Evolutionary conservation across 208 protist species (phyloP), one percentile per base, ranked within the genome.

Genomic region (Acanthamoeba triangularis): DNA sequence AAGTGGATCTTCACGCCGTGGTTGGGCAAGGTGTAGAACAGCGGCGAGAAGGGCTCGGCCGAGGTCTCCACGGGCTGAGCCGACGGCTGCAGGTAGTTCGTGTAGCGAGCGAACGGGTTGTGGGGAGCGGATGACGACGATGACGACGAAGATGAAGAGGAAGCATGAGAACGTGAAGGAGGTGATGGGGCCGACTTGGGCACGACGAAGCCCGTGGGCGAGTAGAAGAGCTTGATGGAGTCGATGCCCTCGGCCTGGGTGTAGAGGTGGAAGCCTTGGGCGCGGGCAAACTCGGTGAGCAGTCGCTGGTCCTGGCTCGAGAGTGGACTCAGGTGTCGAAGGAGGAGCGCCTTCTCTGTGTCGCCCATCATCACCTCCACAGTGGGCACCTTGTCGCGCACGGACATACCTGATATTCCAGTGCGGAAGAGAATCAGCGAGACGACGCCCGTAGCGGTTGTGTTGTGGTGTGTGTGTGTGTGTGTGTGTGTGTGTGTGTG

Each of bases 291-390:
- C 6, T 90, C 84, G n/a, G 23, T 25, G 35, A 90, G 84, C 18
- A 69, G 49, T 14, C 65, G 23, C 84, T 59, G n/a, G 41, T 90
- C 84, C 5, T 28, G 7, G n/a, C 20, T 7, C 3, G 84, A 49
- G 16, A 90, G 35, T 3, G 84, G 84, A 8, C 20, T 47, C 49
- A 90, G 23, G 35, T 90, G 84, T 4, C 84, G 44, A n/a, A 90
- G 49, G 25, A 90, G 54, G 3, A 90, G 49, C 28, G 54, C 13
- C 35, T 69, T 67, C 23, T 61, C 59, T 14, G 54, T 90, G 23
- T 90, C 84, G 30, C 84, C 84, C 41, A 65, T 67, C 84, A 90
- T 90, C 16, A 90, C n/a, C 84, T 90, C 84, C 84, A 90, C 8
- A 0, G 44, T 67, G 84, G 84, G 84, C 49, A 90, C 84, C 52